phyloP scores from a whole-genome alignment of 768 basidiomycete genomes.

The Coprinopsis strossmayeri region DNA sequence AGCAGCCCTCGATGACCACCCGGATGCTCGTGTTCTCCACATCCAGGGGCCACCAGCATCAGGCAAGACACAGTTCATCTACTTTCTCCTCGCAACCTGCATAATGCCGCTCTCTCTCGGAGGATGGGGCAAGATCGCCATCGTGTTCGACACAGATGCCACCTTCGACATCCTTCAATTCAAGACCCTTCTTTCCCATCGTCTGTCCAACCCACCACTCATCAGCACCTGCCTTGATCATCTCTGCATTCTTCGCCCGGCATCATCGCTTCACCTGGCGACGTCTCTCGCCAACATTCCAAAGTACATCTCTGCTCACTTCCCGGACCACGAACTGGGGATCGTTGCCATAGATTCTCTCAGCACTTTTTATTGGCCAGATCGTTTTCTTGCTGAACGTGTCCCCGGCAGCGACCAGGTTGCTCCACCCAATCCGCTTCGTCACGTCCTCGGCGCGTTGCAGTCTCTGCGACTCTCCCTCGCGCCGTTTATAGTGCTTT shows the following conservation, averaged over 20 bases:
- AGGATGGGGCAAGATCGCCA: conserved; percentile 59
- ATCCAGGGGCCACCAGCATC: conserved; percentile 69
- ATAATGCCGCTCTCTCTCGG: conserved; percentile 46
- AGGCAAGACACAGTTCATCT: conserved; percentile 77
- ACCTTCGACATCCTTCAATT: conserved; percentile 57
- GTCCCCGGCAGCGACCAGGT: conserved; percentile 20
- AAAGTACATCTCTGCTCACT: conserved; percentile 39
- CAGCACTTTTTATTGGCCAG: conserved; percentile 72
- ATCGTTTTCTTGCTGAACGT: conserved; percentile 61
- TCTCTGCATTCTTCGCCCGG: conserved; percentile 66
- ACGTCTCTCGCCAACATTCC: conserved; percentile 55
- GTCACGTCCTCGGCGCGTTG: conserved; percentile 41
- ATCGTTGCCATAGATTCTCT: conserved; percentile 71
- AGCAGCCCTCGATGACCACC: conserved; percentile 27
- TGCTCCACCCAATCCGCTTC: conserved; percentile 19
- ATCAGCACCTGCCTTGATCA: conserved; percentile 34
- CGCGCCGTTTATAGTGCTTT: conserved; percentile 12
- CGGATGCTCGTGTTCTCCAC: conserved; percentile 49
- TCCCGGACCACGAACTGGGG: conserved; percentile 51
- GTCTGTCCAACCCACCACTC: conserved; percentile 23
- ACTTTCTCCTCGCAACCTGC: conserved; percentile 53
- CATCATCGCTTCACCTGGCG: conserved; percentile 63
- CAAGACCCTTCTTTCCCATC: conserved; percentile 41
- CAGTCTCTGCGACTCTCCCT: conserved; percentile 9
- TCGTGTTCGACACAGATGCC: conserved; percentile 66